These are phyloP conservation scores for Phoma herbarum DNA, from an alignment of 2,329 filamentous ascomycete species.

Conservation along the genomic window DNA sequence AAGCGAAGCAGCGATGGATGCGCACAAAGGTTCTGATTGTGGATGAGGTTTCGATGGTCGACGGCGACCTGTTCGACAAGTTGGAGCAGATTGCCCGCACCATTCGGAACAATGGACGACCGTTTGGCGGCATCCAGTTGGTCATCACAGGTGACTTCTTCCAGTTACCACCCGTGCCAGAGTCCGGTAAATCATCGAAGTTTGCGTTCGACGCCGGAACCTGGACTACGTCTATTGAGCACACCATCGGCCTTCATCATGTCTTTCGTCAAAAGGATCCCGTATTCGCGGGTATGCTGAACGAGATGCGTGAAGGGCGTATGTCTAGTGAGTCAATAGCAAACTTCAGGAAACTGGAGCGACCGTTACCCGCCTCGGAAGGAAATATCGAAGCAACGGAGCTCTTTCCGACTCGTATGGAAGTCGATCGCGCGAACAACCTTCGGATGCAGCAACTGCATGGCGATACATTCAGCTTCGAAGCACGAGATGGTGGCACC, in stretches of 20 bases:
- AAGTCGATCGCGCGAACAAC: constrained; percentile 88
- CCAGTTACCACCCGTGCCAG: constrained; percentile 92
- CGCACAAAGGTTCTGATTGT: constrained; percentile 87
- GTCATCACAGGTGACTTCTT: constrained; percentile 98
- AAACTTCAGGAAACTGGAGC: constrained; percentile 76
- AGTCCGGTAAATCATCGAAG: constrained; percentile 75
- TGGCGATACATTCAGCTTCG: constrained; percentile 73
- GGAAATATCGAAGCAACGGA: constrained; percentile 87
- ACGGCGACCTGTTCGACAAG: constrained; percentile 96
- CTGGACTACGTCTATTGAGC: constrained; percentile 91
- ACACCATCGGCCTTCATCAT: constrained; percentile 93
- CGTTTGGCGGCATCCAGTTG: constrained; percentile 95
- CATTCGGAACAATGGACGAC: constrained; percentile 87
- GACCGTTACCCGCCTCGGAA: constrained; percentile 69
- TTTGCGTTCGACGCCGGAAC: constrained; percentile 94
- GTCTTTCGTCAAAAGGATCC: constrained; percentile 95
- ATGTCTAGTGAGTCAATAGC: constrained; percentile 79
- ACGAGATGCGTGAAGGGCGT: constrained; percentile 92
- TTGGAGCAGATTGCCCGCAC: constrained; percentile 85
- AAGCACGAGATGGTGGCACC: constrained; percentile 76
- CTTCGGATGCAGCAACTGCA: constrained; percentile 75
- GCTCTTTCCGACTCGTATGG: constrained; percentile 86
- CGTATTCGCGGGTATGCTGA: constrained; percentile 92
- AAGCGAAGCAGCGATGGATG: constrained; percentile 88
- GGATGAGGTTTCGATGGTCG: constrained; percentile 98